Evolutionary conservation across 257 asterid genomes (phyloP).

Genomic region (Salvia splendens): DNA sequence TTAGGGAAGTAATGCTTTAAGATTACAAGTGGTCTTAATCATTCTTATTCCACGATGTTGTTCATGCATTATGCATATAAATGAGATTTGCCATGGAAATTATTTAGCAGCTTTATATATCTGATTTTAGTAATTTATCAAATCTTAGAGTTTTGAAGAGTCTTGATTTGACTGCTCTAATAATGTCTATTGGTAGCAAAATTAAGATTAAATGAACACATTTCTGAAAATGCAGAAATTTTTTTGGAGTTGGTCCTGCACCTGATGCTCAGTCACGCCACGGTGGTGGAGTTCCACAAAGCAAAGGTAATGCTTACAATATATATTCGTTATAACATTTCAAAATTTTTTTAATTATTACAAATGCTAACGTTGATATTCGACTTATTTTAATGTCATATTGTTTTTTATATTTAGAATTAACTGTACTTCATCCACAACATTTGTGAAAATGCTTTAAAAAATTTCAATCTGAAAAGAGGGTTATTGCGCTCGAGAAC

Average conservation of each 20-base stretch:
- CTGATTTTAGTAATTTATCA: not conserved
- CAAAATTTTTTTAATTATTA: not conserved
- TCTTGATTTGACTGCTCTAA: slow-evolving; percentile 19
- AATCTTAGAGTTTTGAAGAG: slow-evolving; percentile 5
- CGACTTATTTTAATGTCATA: slow-evolving; percentile 5
- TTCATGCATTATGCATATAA: not conserved
- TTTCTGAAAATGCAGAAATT: slow-evolving; percentile 53
- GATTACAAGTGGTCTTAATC: slow-evolving; percentile 6
- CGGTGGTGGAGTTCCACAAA: slow-evolving; percentile 42
- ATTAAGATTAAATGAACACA: slow-evolving; percentile 25
- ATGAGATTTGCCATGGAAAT: slow-evolving; percentile 19
- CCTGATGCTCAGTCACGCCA: slow-evolving; percentile 44
- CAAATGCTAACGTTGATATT: not conserved
- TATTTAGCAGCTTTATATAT: slow-evolving; percentile 8
- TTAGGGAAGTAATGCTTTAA: not conserved
- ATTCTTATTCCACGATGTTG: slow-evolving; percentile 13
- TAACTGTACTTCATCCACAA: not conserved
- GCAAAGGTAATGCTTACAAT: slow-evolving; percentile 47
- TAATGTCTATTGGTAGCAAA: slow-evolving; percentile 9
- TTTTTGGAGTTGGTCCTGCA: slow-evolving; percentile 52
- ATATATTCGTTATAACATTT: slow-evolving; percentile 17
- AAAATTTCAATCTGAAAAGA: not conserved
- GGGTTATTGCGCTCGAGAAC: slow-evolving; percentile 13
- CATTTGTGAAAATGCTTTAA: not conserved
- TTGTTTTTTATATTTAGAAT: not conserved